Evolutionary conservation across 2,329 filamentous ascomycete species (phyloP).

Genomic region (Epichloe sylvatica): DNA sequence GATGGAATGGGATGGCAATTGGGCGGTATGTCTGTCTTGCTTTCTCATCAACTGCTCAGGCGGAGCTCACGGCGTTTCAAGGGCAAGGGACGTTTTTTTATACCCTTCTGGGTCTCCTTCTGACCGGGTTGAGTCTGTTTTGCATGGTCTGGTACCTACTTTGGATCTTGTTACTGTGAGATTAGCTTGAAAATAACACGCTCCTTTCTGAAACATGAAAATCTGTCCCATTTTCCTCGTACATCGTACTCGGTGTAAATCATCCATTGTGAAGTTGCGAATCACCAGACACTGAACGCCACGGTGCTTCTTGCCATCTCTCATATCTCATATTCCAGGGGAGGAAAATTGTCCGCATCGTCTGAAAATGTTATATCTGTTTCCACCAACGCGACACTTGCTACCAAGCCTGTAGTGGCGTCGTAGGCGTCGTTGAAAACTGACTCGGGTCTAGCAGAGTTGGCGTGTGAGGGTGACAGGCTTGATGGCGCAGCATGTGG

Average conservation of each 20-base stretch:
- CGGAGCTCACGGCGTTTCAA: neutral
- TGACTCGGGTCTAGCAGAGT: neutral
- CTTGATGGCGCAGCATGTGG: neutral
- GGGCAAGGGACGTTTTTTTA: neutral
- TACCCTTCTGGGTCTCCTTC: neutral
- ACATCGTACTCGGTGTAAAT: neutral
- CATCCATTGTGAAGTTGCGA: too few relatives aligned
- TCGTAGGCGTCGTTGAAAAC: neutral
- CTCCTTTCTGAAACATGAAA: neutral
- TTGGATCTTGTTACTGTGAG: neutral
- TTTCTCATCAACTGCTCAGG: neutral
- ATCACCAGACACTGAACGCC: neutral
- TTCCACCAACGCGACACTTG: neutral
- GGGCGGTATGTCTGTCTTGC: neutral
- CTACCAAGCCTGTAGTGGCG: neutral
- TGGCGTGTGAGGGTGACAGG: neutral
- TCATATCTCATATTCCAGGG: neutral
- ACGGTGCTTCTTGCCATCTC: neutral
- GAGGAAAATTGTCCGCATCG: neutral
- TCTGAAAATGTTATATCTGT: neutral
- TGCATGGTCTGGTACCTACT: constrained; percentile 1
- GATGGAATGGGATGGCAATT: neutral
- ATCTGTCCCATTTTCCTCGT: neutral
- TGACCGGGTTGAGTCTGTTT: neutral
- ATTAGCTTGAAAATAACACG: constrained; percentile 1